Evolutionary conservation across 208 protist genomes (phyloP), one percentile per base, ranked within the genome.

Genomic region (Trypanosoma avium): DNA sequence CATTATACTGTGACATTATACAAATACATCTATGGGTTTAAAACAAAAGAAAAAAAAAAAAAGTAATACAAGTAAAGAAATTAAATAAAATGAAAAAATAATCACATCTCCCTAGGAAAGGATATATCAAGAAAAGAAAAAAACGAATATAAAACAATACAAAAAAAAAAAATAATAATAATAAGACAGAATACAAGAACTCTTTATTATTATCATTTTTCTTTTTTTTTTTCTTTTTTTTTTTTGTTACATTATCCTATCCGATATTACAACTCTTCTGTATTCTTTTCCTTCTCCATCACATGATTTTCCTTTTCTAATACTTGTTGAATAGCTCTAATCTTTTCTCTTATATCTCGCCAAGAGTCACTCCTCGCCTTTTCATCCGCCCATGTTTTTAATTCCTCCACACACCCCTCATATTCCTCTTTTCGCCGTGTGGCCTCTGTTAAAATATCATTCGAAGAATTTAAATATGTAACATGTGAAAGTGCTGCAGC

Each of bases 371-470:
- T 80, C 10, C 79, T 82, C 32, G 84, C 69, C 21, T 77, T 68
- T 40, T 79, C 73, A 17, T 68, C 56, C n/a, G 81, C 79, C 89
- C 92, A 97, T 40, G 60, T 35, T 61, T 81, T 71, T 42, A 97
- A 76, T 67, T 94, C 87, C 12, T 81, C 79, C 12, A 90, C 74
- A 42, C 79, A 83, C 15, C 75, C 66, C 33, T 87, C 76, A 53
- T 84, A 94, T 67, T 95, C 92, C 42, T 86, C 74, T 53, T 90
- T 84, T 17, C 92, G 82, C 4, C 70, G 84, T 66, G 76, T 79
- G 33, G 84, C 88, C 36, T 83, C 79, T 33, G 74, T 50, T 42
- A 88, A 63, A 42, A 87, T 56, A 48, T 87, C 69, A 22, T 60
- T 70, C 15, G 74, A 64, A 15, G 86, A 73, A 12, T 76, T 69